Conservation (phyloP, 768 basidiomycete genomes). For the Hericium alpestre region DNA sequence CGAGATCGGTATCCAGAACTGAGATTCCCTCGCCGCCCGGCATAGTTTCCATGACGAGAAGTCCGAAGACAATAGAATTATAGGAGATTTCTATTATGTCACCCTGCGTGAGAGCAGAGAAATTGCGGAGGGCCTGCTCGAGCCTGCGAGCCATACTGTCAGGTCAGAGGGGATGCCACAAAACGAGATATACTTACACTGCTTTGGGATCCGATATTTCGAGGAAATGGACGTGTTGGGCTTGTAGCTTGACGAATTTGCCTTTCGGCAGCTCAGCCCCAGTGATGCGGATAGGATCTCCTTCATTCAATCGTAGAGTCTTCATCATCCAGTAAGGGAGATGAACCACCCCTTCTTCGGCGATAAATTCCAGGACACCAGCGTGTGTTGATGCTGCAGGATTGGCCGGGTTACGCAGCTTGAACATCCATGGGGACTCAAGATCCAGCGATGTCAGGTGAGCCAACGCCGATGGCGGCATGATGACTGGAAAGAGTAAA, state of each 20-base stretch:
- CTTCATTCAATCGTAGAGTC: slow-evolving; percentile 84
- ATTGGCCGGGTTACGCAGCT: slow-evolving; percentile 84
- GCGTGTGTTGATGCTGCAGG: slow-evolving; percentile 82
- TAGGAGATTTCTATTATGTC: slow-evolving; percentile 99
- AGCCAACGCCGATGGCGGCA: slow-evolving; percentile 93
- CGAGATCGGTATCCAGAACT: slow-evolving; percentile 91
- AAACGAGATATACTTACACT: slow-evolving; percentile 51
- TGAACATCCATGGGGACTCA: slow-evolving; percentile 91
- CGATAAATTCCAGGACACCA: slow-evolving; percentile 98
- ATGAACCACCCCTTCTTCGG: slow-evolving; percentile 90
- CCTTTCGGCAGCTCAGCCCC: slow-evolving; percentile 85
- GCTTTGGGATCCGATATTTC: slow-evolving; percentile 97
- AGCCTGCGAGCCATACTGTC: slow-evolving; percentile 39
- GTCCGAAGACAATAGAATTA: slow-evolving; percentile 88
- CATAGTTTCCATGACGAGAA: slow-evolving; percentile 88
- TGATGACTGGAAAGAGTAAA: slow-evolving; percentile 55
- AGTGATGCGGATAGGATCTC: slow-evolving; percentile 88
- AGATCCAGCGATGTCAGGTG: slow-evolving; percentile 80
- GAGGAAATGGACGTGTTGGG: slow-evolving; percentile 89
- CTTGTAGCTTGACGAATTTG: slow-evolving; percentile 92
- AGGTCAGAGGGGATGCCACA: not conserved
- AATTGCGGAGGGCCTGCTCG: slow-evolving; percentile 90
- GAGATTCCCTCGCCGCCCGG: slow-evolving; percentile 84
- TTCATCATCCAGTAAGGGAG: slow-evolving; percentile 99
- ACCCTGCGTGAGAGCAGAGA: slow-evolving; percentile 82